Evolutionary conservation across 805 yeast genomes (phyloP), one percentile per base, ranked within the genome.

Genomic region (Wickerhamiella brachini): DNA sequence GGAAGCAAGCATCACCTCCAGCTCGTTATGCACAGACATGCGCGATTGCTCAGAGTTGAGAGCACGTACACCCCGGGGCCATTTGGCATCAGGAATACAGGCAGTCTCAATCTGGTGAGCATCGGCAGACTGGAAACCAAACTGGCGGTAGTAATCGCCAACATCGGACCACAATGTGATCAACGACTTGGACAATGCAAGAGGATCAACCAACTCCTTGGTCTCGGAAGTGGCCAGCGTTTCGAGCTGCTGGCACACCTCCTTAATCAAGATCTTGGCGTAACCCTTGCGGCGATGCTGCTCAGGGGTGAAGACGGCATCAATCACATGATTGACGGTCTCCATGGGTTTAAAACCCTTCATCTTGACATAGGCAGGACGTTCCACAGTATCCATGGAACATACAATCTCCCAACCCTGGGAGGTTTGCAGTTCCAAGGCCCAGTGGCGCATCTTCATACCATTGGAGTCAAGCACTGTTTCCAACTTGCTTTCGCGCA

Each of bases 161-260:
- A 83, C 76, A 47, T 80, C 90, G 55, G 89, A 81, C 70, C 83
- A 85, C 49, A 85, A 70, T 45, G 69, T 68, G 26, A 71, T 62
- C 20, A 72, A 62, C 22, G 65, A 53, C 24, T 67, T 60, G 13
- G 60, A 54, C 22, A 45, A 21, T 13, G 44, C 44, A 12, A 41
- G 13, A 6, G 44, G 24, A 20, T 18, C 24, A 18, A 41, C 13
- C 20, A 37, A 15, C 9, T 37, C 20, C 41, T 37, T 20, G 24
- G n/a, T 21, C 12, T 59, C 55, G 37, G 55, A 55, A 15, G 51
- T 56, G 24, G n/a, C 24, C 44, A 41, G 24, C 15, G 22, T 41
- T 24, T 41, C 44, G 9, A 59, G 53, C 49, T 23, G 24, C 42
- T 53, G 48, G 23, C 49, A 51, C 9, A 51, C 54, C 31, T 21